Conservation (phyloP, 1,284 basidiomycete genomes). For the Afroboletus lepidellus region DNA sequence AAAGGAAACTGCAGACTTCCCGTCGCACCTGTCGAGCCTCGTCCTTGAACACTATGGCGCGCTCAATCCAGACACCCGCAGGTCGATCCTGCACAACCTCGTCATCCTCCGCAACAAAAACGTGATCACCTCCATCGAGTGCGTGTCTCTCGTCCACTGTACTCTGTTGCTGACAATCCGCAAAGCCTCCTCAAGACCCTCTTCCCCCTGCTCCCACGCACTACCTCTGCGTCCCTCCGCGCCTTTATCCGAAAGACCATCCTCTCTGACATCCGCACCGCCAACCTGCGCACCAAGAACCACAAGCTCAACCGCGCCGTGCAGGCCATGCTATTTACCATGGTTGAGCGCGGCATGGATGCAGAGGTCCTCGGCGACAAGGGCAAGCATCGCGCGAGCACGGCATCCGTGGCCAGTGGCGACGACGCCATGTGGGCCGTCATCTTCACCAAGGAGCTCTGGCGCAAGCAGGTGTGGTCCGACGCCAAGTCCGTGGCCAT, state of each 20-base stretch:
- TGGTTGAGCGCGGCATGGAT: constrained; percentile 91
- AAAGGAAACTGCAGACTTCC: constrained; percentile 80
- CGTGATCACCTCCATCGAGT: constrained; percentile 92
- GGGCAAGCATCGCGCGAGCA: constrained; percentile 57
- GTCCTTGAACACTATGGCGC: constrained; percentile 75
- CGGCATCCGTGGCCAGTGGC: constrained; percentile 41
- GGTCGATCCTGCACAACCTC: constrained; percentile 83
- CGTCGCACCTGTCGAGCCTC: constrained; percentile 72
- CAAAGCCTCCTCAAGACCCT: constrained; percentile 85
- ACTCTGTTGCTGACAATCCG: background rate
- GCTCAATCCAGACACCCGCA: constrained; percentile 76
- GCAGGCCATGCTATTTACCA: constrained; percentile 93
- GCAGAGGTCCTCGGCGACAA: constrained; percentile 80
- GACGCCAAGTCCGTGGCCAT: constrained; percentile 95
- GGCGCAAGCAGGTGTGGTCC: constrained; percentile 92
- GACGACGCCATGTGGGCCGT: constrained; percentile 99
- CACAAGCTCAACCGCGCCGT: constrained; percentile 96
- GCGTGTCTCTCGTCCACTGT: constrained; percentile 31
- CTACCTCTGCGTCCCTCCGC: constrained; percentile 82
- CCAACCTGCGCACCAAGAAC: constrained; percentile 88
- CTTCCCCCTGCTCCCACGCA: constrained; percentile 91
- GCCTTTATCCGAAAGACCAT: constrained; percentile 92
- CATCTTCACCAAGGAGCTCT: constrained; percentile 90
- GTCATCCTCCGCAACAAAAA: constrained; percentile 93
- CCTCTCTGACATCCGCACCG: constrained; percentile 90